Evolutionary conservation across 495 filamentous ascomycete species (phyloP).

Genomic region (Aspergillus nanangensis): DNA sequence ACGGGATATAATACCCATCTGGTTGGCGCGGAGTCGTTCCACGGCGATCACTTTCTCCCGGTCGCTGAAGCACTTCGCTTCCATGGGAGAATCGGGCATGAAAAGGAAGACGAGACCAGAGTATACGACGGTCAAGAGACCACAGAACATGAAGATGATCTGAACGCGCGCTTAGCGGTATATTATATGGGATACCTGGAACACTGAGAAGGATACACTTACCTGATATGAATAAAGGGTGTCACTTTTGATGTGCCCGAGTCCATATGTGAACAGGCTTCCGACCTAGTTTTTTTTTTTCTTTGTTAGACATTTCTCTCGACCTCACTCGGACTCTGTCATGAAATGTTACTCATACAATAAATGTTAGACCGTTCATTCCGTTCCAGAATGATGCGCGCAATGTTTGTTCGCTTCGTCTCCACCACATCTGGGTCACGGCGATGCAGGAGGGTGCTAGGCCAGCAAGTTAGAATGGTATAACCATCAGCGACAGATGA

Average conservation of each 20-base stretch:
- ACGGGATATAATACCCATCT: conserved; percentile 46
- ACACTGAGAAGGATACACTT: too few relatives aligned
- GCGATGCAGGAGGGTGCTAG: conserved; percentile 50
- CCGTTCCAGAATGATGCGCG: conserved; percentile 50
- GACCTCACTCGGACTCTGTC: too few relatives aligned
- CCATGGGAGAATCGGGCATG: conserved; percentile 49
- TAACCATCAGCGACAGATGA: too few relatives aligned
- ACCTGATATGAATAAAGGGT: conserved; percentile 46
- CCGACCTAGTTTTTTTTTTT: too few relatives aligned
- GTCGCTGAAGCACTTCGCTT: conserved; percentile 35
- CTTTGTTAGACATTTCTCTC: too few relatives aligned
- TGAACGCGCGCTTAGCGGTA: conserved; percentile 6
- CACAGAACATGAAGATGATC: conserved; percentile 55
- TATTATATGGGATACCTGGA: too few relatives aligned
- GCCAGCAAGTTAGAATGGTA: too few relatives aligned
- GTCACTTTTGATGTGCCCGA: conserved; percentile 48
- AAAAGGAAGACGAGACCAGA: conserved; percentile 34
- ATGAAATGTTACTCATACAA: conserved; percentile 23
- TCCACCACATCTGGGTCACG: conserved; percentile 56
- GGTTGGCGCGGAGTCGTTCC: conserved; percentile 49
- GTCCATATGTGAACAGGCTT: conserved; percentile 46
- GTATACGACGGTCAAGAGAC: conserved; percentile 30
- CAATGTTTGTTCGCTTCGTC: conserved; percentile 49
- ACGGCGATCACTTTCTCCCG: conserved; percentile 46
- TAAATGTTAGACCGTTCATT: conserved; percentile 44